Percentiles rank a stretch among this genome's conserved stretches.
Conservation (phyloP, 768 basidiomycete genomes). For the Lactarius deliciosus region DNA sequence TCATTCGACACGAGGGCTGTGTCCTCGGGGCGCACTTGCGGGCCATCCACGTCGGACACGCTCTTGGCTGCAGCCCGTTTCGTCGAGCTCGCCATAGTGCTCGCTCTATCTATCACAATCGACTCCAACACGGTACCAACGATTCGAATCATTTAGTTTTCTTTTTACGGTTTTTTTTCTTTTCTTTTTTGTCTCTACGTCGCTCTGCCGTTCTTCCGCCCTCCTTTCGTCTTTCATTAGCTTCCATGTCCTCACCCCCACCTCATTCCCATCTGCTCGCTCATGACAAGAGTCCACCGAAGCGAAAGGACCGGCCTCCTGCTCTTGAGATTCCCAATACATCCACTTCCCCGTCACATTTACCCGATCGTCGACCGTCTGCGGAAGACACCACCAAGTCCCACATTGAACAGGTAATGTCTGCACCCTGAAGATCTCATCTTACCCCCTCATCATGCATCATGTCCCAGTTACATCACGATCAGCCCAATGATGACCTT, state of each 20-base stretch:
- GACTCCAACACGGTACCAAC: slow-evolving; percentile 5
- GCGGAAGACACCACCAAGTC: slow-evolving; percentile 26
- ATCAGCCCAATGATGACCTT: slow-evolving; percentile 42
- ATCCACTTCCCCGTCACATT: slow-evolving; percentile 39
- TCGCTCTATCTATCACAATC: slow-evolving; percentile 25
- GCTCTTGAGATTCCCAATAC: slow-evolving; percentile 49
- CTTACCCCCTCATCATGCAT: slow-evolving; percentile 21
- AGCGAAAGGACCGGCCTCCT: slow-evolving; percentile 52
- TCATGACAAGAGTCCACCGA: slow-evolving; percentile 41
- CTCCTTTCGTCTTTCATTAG: slow-evolving; percentile 41
- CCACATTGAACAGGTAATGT: slow-evolving; percentile 25
- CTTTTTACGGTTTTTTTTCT: slow-evolving; percentile 30
- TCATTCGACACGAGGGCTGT: slow-evolving; percentile 15
- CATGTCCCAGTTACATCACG: slow-evolving; percentile 44
- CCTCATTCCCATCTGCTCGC: slow-evolving; percentile 30
- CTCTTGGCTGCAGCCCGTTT: slow-evolving; percentile 23
- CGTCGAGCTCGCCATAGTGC: slow-evolving; percentile 30
- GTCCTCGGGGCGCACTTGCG: slow-evolving; percentile 10
- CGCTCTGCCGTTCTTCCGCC: slow-evolving; percentile 37
- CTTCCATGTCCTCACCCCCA: slow-evolving; percentile 43
- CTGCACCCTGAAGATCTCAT: slow-evolving; percentile 8
- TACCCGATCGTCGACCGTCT: slow-evolving; percentile 37
- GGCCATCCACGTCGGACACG: slow-evolving; percentile 22
- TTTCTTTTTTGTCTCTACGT: slow-evolving; percentile 31
- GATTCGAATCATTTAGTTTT: slow-evolving; percentile 25